Evolutionary conservation across 352 stramenopile species (phyloP).

Genomic region (Phytopythium vexans): DNA sequence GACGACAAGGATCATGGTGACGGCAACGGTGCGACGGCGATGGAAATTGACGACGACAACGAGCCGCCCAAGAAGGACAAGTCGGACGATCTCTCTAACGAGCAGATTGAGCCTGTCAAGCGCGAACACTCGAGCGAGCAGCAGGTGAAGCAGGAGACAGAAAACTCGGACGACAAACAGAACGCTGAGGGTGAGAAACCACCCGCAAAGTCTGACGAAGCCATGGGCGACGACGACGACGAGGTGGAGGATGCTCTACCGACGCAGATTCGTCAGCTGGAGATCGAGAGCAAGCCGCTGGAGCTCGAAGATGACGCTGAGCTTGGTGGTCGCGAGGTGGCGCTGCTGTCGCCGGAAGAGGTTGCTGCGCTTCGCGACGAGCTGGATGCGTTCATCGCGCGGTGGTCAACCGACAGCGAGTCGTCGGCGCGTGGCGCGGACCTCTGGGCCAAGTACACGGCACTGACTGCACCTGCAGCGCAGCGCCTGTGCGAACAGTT

Average conservation of each 20-base stretch:
- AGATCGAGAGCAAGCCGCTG: constrained; percentile 21
- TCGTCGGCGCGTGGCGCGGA: constrained; percentile 52
- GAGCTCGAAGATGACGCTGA: constrained; percentile 25
- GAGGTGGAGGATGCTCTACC: constrained; percentile 24
- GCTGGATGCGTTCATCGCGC: constrained; percentile 72
- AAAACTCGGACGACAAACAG: no score
- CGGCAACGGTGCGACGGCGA: constrained; percentile 41
- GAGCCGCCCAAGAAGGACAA: constrained; percentile 19
- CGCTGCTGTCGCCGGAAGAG: constrained; percentile 62
- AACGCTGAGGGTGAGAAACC: no score
- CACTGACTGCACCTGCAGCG: constrained; percentile 90
- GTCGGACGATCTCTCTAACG: constrained; percentile 5
- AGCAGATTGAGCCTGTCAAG: constrained; percentile 14
- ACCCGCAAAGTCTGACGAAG: constrained; percentile 18
- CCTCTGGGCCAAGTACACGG: constrained; percentile 92
- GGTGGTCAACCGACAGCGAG: constrained; percentile 42
- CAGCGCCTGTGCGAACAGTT: constrained; percentile 98
- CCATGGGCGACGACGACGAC: constrained; percentile 20
- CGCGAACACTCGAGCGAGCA: constrained; percentile 7
- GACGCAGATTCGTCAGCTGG: constrained; percentile 30
- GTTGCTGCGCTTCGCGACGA: constrained; percentile 69
- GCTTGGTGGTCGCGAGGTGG: constrained; percentile 23
- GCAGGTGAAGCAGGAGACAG: no score
- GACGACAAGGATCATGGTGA: constrained; percentile 25
- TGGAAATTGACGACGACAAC: constrained; percentile 69